Evolutionary conservation across 257 asterid species (phyloP).

Genomic region (Henckelia pumila): DNA sequence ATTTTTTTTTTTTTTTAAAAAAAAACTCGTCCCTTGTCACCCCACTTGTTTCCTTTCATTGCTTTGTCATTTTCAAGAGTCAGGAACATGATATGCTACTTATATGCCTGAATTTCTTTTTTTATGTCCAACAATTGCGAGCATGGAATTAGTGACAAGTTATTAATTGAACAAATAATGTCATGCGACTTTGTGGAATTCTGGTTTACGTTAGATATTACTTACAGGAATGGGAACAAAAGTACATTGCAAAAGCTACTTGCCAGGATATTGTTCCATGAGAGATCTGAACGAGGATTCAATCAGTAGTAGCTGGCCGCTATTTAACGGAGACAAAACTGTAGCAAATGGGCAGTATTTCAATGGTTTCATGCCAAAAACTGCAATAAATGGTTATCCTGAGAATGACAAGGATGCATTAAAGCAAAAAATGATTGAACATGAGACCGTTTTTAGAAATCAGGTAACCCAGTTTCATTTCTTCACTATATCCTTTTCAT

Average conservation of each 20-base stretch:
- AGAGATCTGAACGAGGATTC: conserved; percentile 38
- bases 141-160: neutral
- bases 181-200: conserved; percentile 13
- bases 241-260: conserved; percentile 71
- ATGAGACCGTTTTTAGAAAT: conserved; percentile 73
- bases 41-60: neutral
- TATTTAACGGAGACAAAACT: conserved; percentile 56
- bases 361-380: conserved; percentile 52
- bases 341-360: conserved; percentile 56
- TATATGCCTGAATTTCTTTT: neutral
- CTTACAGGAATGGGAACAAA: conserved; percentile 85
- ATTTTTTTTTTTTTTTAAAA: too few species aligned
- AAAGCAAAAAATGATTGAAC: conserved; percentile 92
- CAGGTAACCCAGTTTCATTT: conserved; percentile 52
- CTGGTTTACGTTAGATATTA: conserved; percentile 5
- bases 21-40: neutral
- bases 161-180: neutral
- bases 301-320: conserved; percentile 77
- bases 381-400: conserved; percentile 46
- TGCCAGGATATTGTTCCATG: conserved; percentile 71
- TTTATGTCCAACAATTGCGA: neutral
- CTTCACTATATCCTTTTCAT: conserved; percentile 1
- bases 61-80: neutral
- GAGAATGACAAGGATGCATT: conserved; percentile 66
- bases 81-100: neutral